phyloP scores from a whole-genome alignment of 1,139 yeast species.

The Geotrichum macrosporum region DNA sequence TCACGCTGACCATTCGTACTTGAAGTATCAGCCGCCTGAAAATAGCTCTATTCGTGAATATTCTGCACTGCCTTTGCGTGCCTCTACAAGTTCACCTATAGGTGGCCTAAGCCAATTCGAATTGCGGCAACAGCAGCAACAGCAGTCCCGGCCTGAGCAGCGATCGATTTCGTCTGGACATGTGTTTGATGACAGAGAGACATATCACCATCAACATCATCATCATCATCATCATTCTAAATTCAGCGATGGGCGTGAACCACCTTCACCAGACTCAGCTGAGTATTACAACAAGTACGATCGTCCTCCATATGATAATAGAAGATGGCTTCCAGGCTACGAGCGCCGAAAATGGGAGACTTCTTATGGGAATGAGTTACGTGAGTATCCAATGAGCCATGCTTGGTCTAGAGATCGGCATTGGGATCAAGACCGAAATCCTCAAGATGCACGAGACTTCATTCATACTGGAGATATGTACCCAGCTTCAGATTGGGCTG shows the following conservation, averaged over 20 bases:
- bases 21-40: constrained; percentile 6
- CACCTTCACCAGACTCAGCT: background rate
- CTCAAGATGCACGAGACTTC: constrained; percentile 14
- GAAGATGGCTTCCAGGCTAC: background rate
- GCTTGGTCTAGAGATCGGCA: constrained; percentile 5
- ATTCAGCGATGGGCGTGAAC: background rate
- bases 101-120: background rate
- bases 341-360: constrained; percentile 12
- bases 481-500: constrained; percentile 23
- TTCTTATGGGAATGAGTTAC: too few species aligned
- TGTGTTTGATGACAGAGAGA: constrained; percentile 5
- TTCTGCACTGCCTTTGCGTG: background rate
- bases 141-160: background rate
- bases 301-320: background rate
- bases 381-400: background rate
- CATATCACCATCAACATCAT: too few species aligned
- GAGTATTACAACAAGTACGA: background rate
- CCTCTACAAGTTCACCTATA: too few species aligned
- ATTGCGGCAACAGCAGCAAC: background rate
- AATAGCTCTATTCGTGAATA: background rate
- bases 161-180: constrained; percentile 3
- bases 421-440: constrained; percentile 20
- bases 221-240: background rate
- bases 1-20: constrained; percentile 3
- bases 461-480: constrained; percentile 25